A percentile compares a stretch with the other conserved stretches of the same genome.
Conservation (phyloP, 1,139 yeast species). For the Debaryomyces fabryi region DNA sequence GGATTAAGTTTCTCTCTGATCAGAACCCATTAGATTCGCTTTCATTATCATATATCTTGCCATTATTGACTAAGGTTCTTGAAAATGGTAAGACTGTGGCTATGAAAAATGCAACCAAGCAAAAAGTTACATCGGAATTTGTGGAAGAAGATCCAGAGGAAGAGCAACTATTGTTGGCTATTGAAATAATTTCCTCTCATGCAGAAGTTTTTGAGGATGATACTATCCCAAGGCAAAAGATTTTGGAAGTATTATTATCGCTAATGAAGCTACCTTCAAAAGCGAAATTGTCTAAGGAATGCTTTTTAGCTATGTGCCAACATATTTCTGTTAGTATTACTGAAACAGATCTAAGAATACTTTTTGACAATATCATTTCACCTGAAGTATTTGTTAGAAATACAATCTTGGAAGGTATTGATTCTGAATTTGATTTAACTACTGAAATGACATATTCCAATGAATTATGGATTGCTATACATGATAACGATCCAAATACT, state of each 20-base stretch:
- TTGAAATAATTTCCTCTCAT: conserved; percentile 77
- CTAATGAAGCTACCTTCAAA: conserved; percentile 75
- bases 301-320: conserved; percentile 74
- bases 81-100: conserved; percentile 61
- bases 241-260: conserved; percentile 63
- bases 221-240: conserved; percentile 66
- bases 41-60: conserved; percentile 73
- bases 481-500: conserved; percentile 68
- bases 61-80: conserved; percentile 66
- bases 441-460: conserved; percentile 55
- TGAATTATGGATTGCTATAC: conserved; percentile 79
- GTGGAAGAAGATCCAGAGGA: conserved; percentile 83
- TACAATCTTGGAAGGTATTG: conserved; percentile 80
- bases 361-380: conserved; percentile 61
- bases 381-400: conserved; percentile 74
- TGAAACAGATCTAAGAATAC: conserved; percentile 56
- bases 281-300: conserved; percentile 81
- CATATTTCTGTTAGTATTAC: conserved; percentile 66
- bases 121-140: conserved; percentile 59
- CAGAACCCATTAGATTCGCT: conserved; percentile 70
- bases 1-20: conserved; percentile 74
- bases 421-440: conserved; percentile 81
- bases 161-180: conserved; percentile 76
- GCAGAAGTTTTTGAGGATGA: conserved; percentile 71
- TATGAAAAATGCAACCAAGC: conserved; percentile 51